A percentile compares a stretch with the other conserved stretches of the same genome.
phyloP scores from a whole-genome alignment of 768 basidiomycete species.

The Ephemerocybe angulata region DNA sequence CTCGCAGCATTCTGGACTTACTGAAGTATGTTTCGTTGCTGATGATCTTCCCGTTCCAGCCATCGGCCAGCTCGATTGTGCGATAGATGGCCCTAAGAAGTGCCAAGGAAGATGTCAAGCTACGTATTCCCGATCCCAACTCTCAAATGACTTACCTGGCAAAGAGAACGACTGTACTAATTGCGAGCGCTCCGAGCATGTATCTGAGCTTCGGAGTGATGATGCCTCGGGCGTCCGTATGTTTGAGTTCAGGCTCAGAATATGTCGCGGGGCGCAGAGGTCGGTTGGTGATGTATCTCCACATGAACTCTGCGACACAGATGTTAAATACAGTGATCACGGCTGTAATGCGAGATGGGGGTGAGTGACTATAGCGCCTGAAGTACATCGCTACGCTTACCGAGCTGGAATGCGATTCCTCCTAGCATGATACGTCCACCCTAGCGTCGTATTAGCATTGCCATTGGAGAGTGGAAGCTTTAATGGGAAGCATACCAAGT shows the following conservation, averaged over 20 bases:
- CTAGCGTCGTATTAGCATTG: not conserved
- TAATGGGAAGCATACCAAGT: not conserved
- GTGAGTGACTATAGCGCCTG: not conserved
- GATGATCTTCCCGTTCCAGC: conserved; percentile 51
- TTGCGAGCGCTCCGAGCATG: no score
- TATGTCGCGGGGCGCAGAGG: not conserved
- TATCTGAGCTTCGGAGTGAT: no score
- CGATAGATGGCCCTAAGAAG: conserved; percentile 47
- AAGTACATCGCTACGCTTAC: conserved; percentile 17
- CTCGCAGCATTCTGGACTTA: conserved; percentile 10
- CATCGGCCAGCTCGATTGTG: conserved; percentile 47
- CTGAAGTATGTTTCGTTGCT: conserved; percentile 39
- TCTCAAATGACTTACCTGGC: conserved; percentile 21
- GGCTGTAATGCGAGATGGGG: not conserved
- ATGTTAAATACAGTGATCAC: not conserved
- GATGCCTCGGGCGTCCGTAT: no score
- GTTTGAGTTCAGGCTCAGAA: no score
- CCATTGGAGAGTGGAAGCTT: not conserved
- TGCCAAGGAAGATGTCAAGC: not conserved
- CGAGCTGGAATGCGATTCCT: conserved; percentile 49
- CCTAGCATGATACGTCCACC: conserved; percentile 42
- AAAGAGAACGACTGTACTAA: conserved; percentile 43
- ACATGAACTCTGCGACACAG: not conserved
- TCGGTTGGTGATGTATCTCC: not conserved
- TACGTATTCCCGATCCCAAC: no score